Evolutionary conservation across 371 early-diverging fungal species (phyloP), one percentile per base, ranked within the genome.

Genomic region (Mucor saturninus): DNA sequence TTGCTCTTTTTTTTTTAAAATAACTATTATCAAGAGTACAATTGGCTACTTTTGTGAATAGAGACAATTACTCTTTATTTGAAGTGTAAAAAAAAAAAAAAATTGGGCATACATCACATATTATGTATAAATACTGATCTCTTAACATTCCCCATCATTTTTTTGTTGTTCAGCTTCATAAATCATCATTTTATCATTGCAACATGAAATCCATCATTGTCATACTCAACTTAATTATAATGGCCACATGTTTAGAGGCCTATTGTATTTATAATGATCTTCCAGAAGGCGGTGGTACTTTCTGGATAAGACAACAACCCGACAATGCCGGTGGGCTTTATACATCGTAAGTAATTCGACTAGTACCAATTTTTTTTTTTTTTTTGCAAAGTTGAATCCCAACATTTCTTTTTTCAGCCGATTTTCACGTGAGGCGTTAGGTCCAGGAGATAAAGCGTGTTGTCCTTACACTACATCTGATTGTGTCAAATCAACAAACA

Each of bases 261-360:
- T 57, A 21, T 26, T 57, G 57, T 37, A 26, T 57, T 2, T 57
- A 57, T 11, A 57, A 57, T 21, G 35, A 57, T 5, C 35, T 57
- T 31, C 10, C 31, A 14, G 15, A 11, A 6, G 21, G 31, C 3
- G 48, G 21, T n/a, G 35, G 15, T 11, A 57, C 46, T 1, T 57
- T 32, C 26, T 48, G 48, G 57, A 15, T 57, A 10, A 30, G 57
- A 15, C 57, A 57, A 13, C 37, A 57, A 32, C 46, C 57, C 5
- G 10, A 35, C 26, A 45, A 57, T 57, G 57, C 57, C 13, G 57
- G 48, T 4, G n/a, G 21, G 15, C 35, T 46, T 13, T 57, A 57
- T 11, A 45, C 45, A 8, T 9, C 37, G 57, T 57, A 46, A 35
- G 57, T 46, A 32, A 6, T 46, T 21, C 15, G 1, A 5, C 14